Conservation (phyloP, 2,329 filamentous ascomycete species). For the Neospermospora avenae region DNA sequence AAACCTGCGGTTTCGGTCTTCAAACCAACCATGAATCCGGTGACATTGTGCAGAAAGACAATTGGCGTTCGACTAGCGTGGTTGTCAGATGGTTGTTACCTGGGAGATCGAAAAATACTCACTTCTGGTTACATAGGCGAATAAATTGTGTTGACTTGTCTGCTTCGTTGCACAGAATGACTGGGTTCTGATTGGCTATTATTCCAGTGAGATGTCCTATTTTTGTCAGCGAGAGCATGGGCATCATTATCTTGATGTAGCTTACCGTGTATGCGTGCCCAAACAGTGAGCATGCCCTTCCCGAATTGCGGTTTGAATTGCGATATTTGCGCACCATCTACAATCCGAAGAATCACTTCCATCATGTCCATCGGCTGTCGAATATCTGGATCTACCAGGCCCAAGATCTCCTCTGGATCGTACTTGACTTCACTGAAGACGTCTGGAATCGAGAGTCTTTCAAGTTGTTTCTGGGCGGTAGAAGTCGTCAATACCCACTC, state of each 20-base stretch:
- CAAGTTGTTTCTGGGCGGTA: neutral
- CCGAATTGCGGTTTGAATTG: constrained; percentile 43
- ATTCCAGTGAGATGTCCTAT: constrained; percentile 33
- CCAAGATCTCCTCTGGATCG: constrained; percentile 38
- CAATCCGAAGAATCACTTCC: constrained; percentile 41
- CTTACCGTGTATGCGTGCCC: constrained; percentile 40
- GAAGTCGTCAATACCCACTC: constrained; percentile 35
- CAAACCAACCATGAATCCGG: constrained; percentile 47
- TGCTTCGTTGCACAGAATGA: constrained; percentile 42
- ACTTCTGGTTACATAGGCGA: constrained; percentile 43
- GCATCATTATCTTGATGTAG: neutral
- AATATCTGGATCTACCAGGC: constrained; percentile 40
- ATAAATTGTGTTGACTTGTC: constrained; percentile 43
- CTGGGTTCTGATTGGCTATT: constrained; percentile 40
- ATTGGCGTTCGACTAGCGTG: constrained; percentile 38
- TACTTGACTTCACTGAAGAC: constrained; percentile 33
- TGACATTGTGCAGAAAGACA: constrained; percentile 46
- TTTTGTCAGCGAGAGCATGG: neutral
- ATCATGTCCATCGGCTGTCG: constrained; percentile 39
- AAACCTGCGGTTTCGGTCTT: constrained; percentile 44
- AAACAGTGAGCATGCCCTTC: constrained; percentile 38
- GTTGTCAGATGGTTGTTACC: neutral
- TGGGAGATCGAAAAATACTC: constrained; percentile 9
- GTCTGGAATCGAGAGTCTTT: neutral
- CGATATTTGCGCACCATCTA: constrained; percentile 40